Evolutionary conservation across 306 rosid species (phyloP).

Genomic region (Geum urbanum): DNA sequence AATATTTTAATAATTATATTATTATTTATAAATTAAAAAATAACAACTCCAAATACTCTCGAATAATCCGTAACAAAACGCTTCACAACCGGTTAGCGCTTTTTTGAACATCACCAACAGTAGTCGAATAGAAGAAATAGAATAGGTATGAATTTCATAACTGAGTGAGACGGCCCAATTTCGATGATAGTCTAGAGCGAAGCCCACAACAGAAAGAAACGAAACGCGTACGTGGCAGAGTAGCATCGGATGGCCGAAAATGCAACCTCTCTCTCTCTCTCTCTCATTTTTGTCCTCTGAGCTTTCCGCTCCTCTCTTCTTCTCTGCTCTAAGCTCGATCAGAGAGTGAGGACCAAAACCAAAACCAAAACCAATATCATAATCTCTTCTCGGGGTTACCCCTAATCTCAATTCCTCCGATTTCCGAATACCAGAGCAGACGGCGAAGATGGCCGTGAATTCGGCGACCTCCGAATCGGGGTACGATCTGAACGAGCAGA

Average conservation of each 20-base stretch:
- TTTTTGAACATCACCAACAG: too few relatives aligned
- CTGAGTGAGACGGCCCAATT: too few relatives aligned
- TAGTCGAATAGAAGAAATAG: too few relatives aligned
- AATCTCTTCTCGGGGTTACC: slow-evolving; percentile 18
- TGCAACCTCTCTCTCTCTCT: slow-evolving; percentile 20
- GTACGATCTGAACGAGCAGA: slow-evolving; percentile 83
- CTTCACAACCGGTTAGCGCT: too few relatives aligned
- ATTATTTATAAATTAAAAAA: too few relatives aligned
- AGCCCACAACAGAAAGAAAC: too few relatives aligned
- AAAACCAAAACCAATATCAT: background rate
- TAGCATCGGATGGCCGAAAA: background rate
- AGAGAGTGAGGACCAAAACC: slow-evolving; percentile 14
- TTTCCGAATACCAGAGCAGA: background rate
- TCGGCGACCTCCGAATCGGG: slow-evolving; percentile 52
- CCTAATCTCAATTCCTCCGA: background rate
- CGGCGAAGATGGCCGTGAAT: slow-evolving; percentile 57
- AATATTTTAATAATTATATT: too few relatives aligned
- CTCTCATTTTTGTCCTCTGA: background rate
- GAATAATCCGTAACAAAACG: too few relatives aligned
- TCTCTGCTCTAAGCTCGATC: slow-evolving; percentile 18
- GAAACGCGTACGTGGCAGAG: too few relatives aligned
- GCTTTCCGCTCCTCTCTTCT: background rate
- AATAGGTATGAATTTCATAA: too few relatives aligned
- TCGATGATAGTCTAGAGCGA: too few relatives aligned
- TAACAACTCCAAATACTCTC: too few relatives aligned